phyloP scores from a whole-genome alignment of 2,329 filamentous ascomycete species.

The Trichophyton verrucosum region DNA sequence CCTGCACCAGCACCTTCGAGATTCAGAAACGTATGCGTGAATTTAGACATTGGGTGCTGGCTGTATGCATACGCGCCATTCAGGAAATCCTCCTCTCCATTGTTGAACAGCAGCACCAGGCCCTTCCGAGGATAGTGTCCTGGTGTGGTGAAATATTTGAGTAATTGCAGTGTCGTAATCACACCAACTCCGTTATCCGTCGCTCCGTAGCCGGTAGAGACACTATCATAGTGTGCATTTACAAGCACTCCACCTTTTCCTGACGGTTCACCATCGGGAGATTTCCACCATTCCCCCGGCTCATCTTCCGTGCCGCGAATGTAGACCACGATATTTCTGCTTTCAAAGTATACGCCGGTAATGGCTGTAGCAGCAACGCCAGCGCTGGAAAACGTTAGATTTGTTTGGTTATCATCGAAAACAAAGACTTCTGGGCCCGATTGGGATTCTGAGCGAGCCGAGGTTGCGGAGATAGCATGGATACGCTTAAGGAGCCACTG shows the following conservation, averaged over 20 bases:
- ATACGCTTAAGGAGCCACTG: conserved; percentile 63
- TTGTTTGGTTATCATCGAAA: conserved; percentile 68
- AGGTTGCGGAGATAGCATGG: conserved; percentile 51
- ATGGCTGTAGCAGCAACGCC: conserved; percentile 28
- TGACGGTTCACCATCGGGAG: conserved; percentile 36
- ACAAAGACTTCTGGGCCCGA: conserved; percentile 40
- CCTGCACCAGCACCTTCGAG: conserved; percentile 91
- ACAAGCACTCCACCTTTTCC: conserved; percentile 70
- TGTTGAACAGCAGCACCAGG: conserved; percentile 78
- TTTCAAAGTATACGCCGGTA: conserved; percentile 69
- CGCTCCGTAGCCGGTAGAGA: conserved; percentile 81
- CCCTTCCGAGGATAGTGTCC: conserved; percentile 64
- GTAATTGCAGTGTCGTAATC: conserved; percentile 69
- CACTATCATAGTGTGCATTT: conserved; percentile 90
- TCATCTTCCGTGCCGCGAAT: conserved; percentile 70
- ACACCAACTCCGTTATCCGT: conserved; percentile 91
- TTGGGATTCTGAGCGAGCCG: conserved; percentile 21
- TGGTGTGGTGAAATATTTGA: conserved; percentile 69
- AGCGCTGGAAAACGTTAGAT: conserved; percentile 55
- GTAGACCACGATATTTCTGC: conserved; percentile 83
- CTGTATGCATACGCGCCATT: conserved; percentile 78
- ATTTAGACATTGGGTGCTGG: conserved; percentile 65
- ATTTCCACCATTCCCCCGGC: conserved; percentile 57
- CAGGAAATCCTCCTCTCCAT: conserved; percentile 86
- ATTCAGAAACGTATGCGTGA: conserved; percentile 82